A percentile compares a stretch with the other conserved stretches of the same genome.
phyloP scores from a whole-genome alignment of 1,284 basidiomycete species.

The Sphagnurus paluster region DNA sequence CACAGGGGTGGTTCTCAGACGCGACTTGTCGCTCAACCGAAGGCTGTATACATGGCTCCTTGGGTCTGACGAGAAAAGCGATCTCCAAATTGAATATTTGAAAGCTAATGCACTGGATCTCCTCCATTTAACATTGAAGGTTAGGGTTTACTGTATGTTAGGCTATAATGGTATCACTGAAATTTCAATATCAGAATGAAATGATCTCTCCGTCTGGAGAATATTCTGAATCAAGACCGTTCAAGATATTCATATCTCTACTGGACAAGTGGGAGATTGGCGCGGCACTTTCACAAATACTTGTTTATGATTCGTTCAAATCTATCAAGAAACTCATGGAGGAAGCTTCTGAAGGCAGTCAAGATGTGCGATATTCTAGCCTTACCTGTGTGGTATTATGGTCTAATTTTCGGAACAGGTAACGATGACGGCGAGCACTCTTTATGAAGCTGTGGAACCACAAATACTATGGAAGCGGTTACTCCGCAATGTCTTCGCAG shows the following conservation, averaged over 20 bases:
- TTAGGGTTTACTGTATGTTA: conserved; percentile 30
- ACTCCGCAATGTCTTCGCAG: conserved; percentile 52
- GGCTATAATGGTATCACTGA: conserved; percentile 6
- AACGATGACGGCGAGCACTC: conserved; percentile 81
- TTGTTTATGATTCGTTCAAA: conserved; percentile 81
- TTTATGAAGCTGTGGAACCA: conserved; percentile 94
- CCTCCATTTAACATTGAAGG: conserved; percentile 68
- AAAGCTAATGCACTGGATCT: conserved; percentile 68
- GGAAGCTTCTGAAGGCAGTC: conserved; percentile 48
- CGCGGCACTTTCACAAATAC: conserved; percentile 70
- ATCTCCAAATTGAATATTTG: conserved; percentile 74
- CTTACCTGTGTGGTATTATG: neutral
- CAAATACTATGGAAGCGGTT: conserved; percentile 84
- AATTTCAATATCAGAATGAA: conserved; percentile 50
- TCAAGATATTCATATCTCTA: conserved; percentile 93
- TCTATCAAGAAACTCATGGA: conserved; percentile 65
- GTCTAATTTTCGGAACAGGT: conserved; percentile 46
- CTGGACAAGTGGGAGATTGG: conserved; percentile 98
- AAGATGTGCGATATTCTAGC: conserved; percentile 54
- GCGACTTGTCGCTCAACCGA: conserved; percentile 92
- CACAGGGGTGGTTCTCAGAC: conserved; percentile 81
- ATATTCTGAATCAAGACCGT: conserved; percentile 80
- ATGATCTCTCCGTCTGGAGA: conserved; percentile 73
- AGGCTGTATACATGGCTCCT: conserved; percentile 93
- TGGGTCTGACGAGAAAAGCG: conserved; percentile 76